Evolutionary conservation across 371 early-diverging fungal genomes (phyloP).

Genomic region (Phascolomyces articulosus): DNA sequence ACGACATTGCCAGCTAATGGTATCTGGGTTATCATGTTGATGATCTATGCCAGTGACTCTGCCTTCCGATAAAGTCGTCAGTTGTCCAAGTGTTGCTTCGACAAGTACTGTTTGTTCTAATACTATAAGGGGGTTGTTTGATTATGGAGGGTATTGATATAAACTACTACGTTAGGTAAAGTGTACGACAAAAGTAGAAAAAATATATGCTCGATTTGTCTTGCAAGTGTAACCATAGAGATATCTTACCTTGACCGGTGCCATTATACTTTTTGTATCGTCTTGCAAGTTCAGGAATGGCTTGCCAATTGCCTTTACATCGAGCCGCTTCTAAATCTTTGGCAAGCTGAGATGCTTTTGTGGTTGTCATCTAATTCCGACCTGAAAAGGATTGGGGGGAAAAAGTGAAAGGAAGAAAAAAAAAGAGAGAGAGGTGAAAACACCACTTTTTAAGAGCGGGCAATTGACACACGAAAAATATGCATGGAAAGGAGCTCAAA

Average conservation of each 20-base stretch:
- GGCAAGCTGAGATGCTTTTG: constrained; percentile 15
- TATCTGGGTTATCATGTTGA: constrained; percentile 4
- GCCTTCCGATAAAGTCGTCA: not conserved
- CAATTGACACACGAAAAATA: too few species aligned
- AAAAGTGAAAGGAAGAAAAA: not conserved
- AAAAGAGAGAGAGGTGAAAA: not conserved
- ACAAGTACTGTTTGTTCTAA: constrained; percentile 8
- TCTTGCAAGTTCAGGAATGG: constrained; percentile 64
- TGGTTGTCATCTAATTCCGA: constrained; percentile 4
- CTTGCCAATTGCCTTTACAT: constrained; percentile 58
- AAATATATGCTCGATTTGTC: not conserved
- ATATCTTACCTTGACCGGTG: constrained; percentile 58
- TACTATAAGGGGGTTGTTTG: not conserved
- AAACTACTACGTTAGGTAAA: too few species aligned
- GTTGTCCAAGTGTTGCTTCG: constrained; percentile 6
- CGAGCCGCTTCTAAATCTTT: constrained; percentile 59
- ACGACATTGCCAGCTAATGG: not conserved
- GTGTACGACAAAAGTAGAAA: not conserved
- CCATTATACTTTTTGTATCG: constrained; percentile 68
- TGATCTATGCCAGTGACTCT: constrained; percentile 15
- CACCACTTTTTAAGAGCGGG: too few species aligned
- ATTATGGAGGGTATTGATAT: too few species aligned
- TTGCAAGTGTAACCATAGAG: not conserved
- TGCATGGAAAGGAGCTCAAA: too few species aligned
- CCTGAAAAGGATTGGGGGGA: not conserved